Conservation (phyloP, 2,329 filamentous ascomycete genomes). For the Periconia macrospinosa region DNA sequence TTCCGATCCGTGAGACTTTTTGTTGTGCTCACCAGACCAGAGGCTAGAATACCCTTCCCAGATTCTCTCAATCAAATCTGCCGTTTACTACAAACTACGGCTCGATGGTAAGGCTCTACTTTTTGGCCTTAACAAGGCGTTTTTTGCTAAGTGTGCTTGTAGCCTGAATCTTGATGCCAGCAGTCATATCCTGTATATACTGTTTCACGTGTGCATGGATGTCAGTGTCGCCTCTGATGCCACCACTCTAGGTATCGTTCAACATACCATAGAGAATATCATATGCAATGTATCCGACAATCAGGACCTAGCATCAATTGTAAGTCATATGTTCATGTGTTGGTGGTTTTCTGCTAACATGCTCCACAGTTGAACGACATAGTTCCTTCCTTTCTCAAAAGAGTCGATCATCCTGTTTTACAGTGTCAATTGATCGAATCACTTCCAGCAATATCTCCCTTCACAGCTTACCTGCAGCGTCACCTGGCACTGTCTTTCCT, state of each 20-base stretch:
- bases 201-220: constrained; percentile 37
- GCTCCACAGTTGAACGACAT: constrained; percentile 27
- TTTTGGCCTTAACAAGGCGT: neutral
- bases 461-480: constrained; percentile 63
- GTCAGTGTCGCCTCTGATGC: constrained; percentile 27
- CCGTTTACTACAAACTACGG: constrained; percentile 25
- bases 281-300: constrained; percentile 29
- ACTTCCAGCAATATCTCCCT: constrained; percentile 57
- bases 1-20: too few species aligned
- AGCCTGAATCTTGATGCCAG: constrained; percentile 26
- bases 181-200: constrained; percentile 24
- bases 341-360: constrained; percentile 23
- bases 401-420: constrained; percentile 53
- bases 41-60: constrained; percentile 16
- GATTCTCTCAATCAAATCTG: constrained; percentile 24
- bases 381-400: constrained; percentile 28
- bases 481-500: constrained; percentile 68
- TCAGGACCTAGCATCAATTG: constrained; percentile 21
- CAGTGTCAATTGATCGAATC: constrained; percentile 61
- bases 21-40: constrained; percentile 1
- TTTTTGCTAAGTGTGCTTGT: constrained; percentile 6
- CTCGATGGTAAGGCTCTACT: constrained; percentile 23
- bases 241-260: constrained; percentile 21
- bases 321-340: constrained; percentile 14
- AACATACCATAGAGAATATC: constrained; percentile 36